Conservation (phyloP, 2,329 filamentous ascomycete species). For the Fusarium coicis region DNA sequence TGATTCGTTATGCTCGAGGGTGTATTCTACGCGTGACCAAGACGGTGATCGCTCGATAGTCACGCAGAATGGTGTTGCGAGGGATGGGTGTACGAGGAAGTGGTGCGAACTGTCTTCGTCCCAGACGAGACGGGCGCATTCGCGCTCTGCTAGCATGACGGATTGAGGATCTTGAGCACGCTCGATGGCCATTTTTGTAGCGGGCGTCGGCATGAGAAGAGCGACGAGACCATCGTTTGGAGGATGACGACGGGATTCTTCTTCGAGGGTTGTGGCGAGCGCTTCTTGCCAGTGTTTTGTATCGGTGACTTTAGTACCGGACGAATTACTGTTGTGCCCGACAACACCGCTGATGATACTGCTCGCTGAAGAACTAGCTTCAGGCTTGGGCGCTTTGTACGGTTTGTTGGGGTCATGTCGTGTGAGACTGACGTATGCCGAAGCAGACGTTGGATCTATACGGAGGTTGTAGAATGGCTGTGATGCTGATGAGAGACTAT, state of each 20-base stretch:
- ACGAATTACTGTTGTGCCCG: slow-evolving; percentile 41
- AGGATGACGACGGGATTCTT: slow-evolving; percentile 61
- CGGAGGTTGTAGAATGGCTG: slow-evolving; percentile 76
- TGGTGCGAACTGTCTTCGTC: slow-evolving; percentile 69
- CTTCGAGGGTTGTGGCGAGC: slow-evolving; percentile 67
- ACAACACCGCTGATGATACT: slow-evolving; percentile 49
- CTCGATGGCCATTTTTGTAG: slow-evolving; percentile 71
- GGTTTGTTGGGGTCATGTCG: slow-evolving; percentile 70
- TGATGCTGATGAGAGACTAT: slow-evolving; percentile 68
- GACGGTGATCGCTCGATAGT: slow-evolving; percentile 67
- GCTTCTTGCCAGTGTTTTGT: slow-evolving; percentile 68
- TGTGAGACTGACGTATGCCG: slow-evolving; percentile 68
- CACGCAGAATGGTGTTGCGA: slow-evolving; percentile 72
- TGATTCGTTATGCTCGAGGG: slow-evolving; percentile 72
- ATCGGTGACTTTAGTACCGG: slow-evolving; percentile 46
- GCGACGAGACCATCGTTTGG: slow-evolving; percentile 74
- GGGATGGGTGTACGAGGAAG: slow-evolving; percentile 71
- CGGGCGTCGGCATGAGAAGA: slow-evolving; percentile 73
- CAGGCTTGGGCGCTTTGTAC: slow-evolving; percentile 57
- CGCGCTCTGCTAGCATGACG: slow-evolving; percentile 71
- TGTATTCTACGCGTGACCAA: slow-evolving; percentile 71
- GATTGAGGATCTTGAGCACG: slow-evolving; percentile 68
- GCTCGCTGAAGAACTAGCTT: slow-evolving; percentile 39
- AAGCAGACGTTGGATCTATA: slow-evolving; percentile 71
- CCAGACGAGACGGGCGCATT: slow-evolving; percentile 79